Conservation (phyloP, 495 filamentous ascomycete genomes). For the Aspergillus hancockii region DNA sequence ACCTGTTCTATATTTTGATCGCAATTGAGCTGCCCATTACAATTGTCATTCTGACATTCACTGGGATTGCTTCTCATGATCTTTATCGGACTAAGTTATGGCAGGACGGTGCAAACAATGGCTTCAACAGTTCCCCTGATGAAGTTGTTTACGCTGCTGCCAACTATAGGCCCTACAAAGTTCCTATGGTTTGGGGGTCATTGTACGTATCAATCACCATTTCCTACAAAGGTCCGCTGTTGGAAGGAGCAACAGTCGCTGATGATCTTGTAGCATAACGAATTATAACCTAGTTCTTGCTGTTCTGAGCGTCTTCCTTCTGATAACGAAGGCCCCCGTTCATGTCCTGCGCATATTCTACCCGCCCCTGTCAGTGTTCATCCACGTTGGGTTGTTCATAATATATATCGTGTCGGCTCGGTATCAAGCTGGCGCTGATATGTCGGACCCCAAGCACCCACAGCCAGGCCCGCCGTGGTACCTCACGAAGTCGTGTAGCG, state of each 20-base stretch:
- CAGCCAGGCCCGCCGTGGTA: conserved; percentile 79
- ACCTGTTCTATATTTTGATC: conserved; percentile 65
- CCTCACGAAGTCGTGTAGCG: conserved; percentile 71
- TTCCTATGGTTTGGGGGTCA: conserved; percentile 80
- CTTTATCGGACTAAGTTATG: conserved; percentile 77
- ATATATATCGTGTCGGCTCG: conserved; percentile 69
- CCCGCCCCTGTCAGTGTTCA: conserved; percentile 62
- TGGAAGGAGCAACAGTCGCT: conserved; percentile 9
- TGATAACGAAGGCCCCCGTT: conserved; percentile 61
- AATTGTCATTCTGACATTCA: conserved; percentile 73
- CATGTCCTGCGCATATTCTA: conserved; percentile 72
- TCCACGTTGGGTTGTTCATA: conserved; percentile 58
- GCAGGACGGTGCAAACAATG: conserved; percentile 75
- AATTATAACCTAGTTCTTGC: conserved; percentile 81
- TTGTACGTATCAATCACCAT: conserved; percentile 59
- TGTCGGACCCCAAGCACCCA: conserved; percentile 68
- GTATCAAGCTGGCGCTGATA: conserved; percentile 78
- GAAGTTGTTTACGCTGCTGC: conserved; percentile 73
- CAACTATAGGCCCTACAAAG: conserved; percentile 65
- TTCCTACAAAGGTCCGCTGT: not conserved
- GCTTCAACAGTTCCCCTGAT: conserved; percentile 80
- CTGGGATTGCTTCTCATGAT: conserved; percentile 79
- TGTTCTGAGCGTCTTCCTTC: conserved; percentile 59
- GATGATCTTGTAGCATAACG: conserved; percentile 59
- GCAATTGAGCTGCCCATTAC: conserved; percentile 67